Percentiles rank a stretch among this genome's conserved stretches.
Evolutionary conservation across 1,284 basidiomycete genomes (phyloP).

Genomic region (Pseudozyma sp.): DNA sequence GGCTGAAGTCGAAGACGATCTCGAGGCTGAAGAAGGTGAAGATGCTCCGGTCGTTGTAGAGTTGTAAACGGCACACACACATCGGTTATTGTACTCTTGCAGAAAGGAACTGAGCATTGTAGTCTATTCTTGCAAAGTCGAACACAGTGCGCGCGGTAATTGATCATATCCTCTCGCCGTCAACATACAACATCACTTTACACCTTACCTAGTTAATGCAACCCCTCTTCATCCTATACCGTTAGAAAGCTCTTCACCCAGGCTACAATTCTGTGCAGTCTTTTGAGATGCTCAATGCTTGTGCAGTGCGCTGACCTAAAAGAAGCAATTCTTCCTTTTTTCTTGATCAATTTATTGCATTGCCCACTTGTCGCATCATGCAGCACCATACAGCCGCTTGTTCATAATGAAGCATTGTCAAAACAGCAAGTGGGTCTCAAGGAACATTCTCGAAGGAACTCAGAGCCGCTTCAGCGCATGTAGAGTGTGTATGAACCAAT

Average conservation of each 20-base stretch:
- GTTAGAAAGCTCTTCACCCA: not conserved
- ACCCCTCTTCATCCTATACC: not conserved
- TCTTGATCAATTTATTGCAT: not conserved
- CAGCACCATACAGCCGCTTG: not conserved
- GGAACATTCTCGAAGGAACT: not conserved
- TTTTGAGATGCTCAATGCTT: not conserved
- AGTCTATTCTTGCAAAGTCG: no score
- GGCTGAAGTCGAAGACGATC: constrained; percentile 37
- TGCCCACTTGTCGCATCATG: not conserved
- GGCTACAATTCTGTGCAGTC: not conserved
- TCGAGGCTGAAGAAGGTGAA: constrained; percentile 42
- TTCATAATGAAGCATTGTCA: not conserved
- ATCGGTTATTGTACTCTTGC: no score
- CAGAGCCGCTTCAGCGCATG: not conserved
- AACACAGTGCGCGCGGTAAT: not conserved
- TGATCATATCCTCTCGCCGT: not conserved
- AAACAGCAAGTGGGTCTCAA: not conserved
- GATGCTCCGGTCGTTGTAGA: constrained; percentile 50
- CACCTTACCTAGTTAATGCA: not conserved
- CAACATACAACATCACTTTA: not conserved
- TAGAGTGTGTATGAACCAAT: not conserved
- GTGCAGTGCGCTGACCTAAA: not conserved
- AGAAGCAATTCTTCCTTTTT: not conserved
- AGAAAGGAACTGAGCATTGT: no score
- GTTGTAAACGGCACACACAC: not conserved